Evolutionary conservation across 495 filamentous ascomycete genomes (phyloP), one percentile per base, ranked within the genome.

Genomic region (Penicillium flavigenum): DNA sequence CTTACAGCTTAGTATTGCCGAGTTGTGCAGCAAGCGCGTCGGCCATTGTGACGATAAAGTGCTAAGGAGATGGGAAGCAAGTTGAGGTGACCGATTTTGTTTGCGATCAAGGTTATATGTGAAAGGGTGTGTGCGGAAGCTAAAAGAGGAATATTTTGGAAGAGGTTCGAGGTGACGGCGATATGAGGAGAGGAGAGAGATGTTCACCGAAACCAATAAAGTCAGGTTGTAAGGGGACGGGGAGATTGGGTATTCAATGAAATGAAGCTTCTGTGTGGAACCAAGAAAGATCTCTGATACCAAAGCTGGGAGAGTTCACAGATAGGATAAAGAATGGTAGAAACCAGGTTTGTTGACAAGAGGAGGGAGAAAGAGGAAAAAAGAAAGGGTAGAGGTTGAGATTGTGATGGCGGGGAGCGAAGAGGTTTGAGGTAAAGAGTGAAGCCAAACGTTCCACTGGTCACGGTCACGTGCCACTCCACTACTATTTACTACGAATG

Each of bases 1-100:
- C 80, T 68, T 74, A 90, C 87, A 96, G 76, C 57, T 82, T 88
- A 54, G 90, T 83, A 54, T 84, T 86, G 67, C 83, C 79, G 55
- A 93, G 76, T 73, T 91, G 83, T 56, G 88, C 82, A 62, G 83
- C 80, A 71, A 93, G 78, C 58, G 77, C 70, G 59, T 82, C 79
- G 59, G 81, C 75, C 83, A 86, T 86, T 62, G 60, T 71, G 72
- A 67, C 62, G 54, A 46, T 50, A 42, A 56, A 45, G 31, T 56
- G 42, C 36, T 39, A 39, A 54, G 19, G 52, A 46, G 47, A 47
- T 24, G 42, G 29, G 27, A 34, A 36, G 14, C 24, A 45, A 54
- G 31, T 22, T 22, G 29, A 22, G 47, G 27, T 49, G 20, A 22
- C 17, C 22, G 51, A 45, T 32, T 22, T 14, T 17, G n/a, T 12